Evolutionary conservation across 179 eudicot genomes (phyloP).

Genomic region (Drosera spatulata): DNA sequence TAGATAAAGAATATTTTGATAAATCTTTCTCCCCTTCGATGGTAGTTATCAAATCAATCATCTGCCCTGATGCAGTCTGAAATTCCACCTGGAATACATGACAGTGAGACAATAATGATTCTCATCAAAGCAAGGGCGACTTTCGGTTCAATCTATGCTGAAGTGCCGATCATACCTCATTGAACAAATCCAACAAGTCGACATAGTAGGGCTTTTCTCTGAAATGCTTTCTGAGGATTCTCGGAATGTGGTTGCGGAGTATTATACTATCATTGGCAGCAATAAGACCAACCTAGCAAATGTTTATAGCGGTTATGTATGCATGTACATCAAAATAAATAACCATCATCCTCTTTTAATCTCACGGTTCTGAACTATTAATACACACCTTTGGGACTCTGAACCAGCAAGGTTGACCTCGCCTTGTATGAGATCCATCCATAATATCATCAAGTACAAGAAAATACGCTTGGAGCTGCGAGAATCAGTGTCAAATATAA

Average conservation of each 20-base stretch:
- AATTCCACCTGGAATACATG: background rate
- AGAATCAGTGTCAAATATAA: background rate
- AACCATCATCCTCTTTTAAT: too few relatives aligned
- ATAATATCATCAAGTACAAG: conserved; percentile 88
- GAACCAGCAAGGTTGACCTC: conserved; percentile 88
- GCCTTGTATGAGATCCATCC: conserved; percentile 76
- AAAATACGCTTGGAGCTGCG: conserved; percentile 89
- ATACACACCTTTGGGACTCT: conserved; percentile 59
- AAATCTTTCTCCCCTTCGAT: conserved; percentile 77
- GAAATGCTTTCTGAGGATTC: conserved; percentile 74
- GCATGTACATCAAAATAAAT: too few relatives aligned
- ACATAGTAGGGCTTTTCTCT: conserved; percentile 60
- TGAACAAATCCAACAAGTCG: conserved; percentile 72
- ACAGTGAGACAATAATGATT: background rate
- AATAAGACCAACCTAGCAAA: conserved; percentile 65
- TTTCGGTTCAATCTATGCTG: background rate
- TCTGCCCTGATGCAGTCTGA: conserved; percentile 55
- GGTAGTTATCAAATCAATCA: conserved; percentile 89
- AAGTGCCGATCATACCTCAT: conserved; percentile 44
- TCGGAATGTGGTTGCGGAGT: conserved; percentile 77
- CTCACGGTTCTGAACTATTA: background rate
- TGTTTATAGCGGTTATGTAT: background rate
- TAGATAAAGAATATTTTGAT: conserved; percentile 56
- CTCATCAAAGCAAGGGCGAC: background rate
- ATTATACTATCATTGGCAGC: conserved; percentile 75